Evolutionary conservation across 768 basidiomycete genomes (phyloP), one percentile per base, ranked within the genome.

Genomic region (Kwoniella bestiolae): DNA sequence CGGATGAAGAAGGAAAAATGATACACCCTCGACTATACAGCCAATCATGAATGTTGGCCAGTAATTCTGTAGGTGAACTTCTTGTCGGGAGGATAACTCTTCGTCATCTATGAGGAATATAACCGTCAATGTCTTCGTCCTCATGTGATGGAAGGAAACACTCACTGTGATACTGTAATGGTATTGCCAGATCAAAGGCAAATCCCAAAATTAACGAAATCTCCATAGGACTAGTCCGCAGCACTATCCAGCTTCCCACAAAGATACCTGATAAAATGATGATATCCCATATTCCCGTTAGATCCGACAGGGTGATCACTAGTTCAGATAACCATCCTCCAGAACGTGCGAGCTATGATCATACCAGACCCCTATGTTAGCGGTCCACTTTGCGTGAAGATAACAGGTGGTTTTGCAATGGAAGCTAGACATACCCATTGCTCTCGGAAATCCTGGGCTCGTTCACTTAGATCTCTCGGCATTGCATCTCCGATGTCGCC

Each of bases 1-100:
- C 21, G 70, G 70, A 59, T 71, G 69, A 34, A 73, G 41, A 12
- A 73, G 47, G 50, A 76, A 68, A 56, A 71, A 73, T 5, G 59
- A 60, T 7, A 55, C 56, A 23, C 52, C 45, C 45, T 76, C 72
- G 7, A 68, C 41, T 6, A 55, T 53, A 16, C 63, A 63, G 8
- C 59, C 70, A 26, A 71, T 58, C 29, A 56, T 60, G 53, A 69
- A 67, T 28, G 72, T 38, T 3, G 63, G 69, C 75, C 72, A 73
- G 49, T 76, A 76, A 26, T 56, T 55, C 7, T 64, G 63, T 6
- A 73, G 66, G 56, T 73, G 75, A 8, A 29, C 26, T 23, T 51
- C 45, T n/a, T 66, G 65, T 41, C n/a, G 29, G 11, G 25, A 41
- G 11, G 62, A 55, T 8, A 56, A 32, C 11, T 32, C 18, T 14